Conservation (phyloP, 257 asterid genomes). For the Rauvolfia tetraphylla region DNA sequence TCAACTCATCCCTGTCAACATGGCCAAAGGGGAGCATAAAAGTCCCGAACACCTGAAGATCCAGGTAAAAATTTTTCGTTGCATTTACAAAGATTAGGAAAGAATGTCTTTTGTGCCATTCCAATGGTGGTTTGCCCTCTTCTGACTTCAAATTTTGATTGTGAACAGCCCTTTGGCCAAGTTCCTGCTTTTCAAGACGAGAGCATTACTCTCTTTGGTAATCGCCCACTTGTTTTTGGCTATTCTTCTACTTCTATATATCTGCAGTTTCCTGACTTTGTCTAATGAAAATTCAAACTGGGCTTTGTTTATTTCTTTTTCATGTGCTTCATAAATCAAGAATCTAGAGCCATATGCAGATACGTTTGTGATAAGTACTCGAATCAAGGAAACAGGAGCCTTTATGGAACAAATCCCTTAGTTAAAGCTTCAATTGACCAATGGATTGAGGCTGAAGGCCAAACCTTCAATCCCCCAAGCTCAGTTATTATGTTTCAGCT, state of each 20-base stretch:
- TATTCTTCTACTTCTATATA: background rate
- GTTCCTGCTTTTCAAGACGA: constrained; percentile 86
- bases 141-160: background rate
- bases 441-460: constrained; percentile 78
- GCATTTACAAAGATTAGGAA: background rate
- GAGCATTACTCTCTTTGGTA: constrained; percentile 66
- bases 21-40: constrained; percentile 78
- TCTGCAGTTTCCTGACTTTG: background rate
- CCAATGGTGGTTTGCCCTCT: background rate
- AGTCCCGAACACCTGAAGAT: constrained; percentile 75
- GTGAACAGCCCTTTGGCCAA: constrained; percentile 83
- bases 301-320: constrained; percentile 7
- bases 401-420: constrained; percentile 52
- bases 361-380: constrained; percentile 65
- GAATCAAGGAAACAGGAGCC: constrained; percentile 53
- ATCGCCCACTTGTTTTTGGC: background rate
- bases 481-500: constrained; percentile 61
- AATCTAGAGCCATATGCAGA: constrained; percentile 67
- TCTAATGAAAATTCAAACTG: background rate
- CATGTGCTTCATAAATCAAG: constrained; percentile 27
- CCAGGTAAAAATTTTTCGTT: constrained; percentile 39
- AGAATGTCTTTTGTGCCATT: background rate
- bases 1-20: constrained; percentile 60
- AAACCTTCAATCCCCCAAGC: constrained; percentile 66
- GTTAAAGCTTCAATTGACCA: constrained; percentile 83